These are phyloP conservation scores for Podila verticillata DNA, from an alignment of 192 early-diverging fungal genomes.

Conservation along the genomic window DNA sequence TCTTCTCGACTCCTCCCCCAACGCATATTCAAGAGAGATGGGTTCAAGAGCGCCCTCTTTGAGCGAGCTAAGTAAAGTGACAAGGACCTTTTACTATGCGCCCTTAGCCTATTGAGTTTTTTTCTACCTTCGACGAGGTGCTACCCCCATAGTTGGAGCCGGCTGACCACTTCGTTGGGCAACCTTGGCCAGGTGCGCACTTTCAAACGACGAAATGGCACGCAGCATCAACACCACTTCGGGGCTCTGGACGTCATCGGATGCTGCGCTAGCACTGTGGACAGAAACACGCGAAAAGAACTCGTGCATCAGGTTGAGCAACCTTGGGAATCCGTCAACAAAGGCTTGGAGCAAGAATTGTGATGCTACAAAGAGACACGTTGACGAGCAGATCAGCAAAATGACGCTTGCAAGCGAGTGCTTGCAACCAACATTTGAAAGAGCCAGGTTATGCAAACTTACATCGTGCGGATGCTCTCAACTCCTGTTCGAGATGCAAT, in stretches of 20 bases:
- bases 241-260: constrained; percentile 62
- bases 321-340: constrained; percentile 60
- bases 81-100: too few species aligned
- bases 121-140: not conserved
- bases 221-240: constrained; percentile 52
- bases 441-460: not conserved
- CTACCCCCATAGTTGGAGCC: not conserved
- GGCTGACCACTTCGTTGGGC: constrained; percentile 26
- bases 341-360: constrained; percentile 63
- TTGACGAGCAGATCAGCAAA: not conserved
- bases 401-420: not conserved
- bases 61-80: too few species aligned
- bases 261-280: constrained; percentile 46
- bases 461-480: constrained; percentile 63
- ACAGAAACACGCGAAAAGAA: constrained; percentile 65
- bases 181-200: constrained; percentile 33
- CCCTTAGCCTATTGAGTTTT: too few species aligned
- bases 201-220: constrained; percentile 48
- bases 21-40: too few species aligned
- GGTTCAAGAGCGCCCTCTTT: too few species aligned
- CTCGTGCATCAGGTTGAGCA: constrained; percentile 59
- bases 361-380: constrained; percentile 41
- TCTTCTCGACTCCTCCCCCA: too few species aligned
- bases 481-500: constrained; percentile 60
- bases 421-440: not conserved